Conservation (phyloP, 352 stramenopile species). For the Phytophthora capsici region DNA sequence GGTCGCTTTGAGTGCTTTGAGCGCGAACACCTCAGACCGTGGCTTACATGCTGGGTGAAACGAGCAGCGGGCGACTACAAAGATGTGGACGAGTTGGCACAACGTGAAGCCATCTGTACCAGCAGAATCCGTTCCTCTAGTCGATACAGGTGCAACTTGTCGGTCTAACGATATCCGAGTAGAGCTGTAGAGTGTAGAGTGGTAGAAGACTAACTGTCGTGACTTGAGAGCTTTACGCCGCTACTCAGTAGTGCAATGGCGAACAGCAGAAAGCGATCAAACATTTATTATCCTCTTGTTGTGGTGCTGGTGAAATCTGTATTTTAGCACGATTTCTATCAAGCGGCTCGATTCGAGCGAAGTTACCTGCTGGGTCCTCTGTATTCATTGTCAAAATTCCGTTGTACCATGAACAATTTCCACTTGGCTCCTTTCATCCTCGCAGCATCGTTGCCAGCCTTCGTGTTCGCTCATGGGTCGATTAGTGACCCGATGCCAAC, state of each 20-base stretch:
- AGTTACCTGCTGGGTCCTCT: background rate
- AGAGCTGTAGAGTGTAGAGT: too few species aligned
- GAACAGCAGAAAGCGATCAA: constrained; percentile 2
- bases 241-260: background rate
- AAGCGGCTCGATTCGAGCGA: too few species aligned
- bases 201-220: too few species aligned
- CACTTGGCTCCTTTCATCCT: background rate
- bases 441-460: constrained; percentile 2
- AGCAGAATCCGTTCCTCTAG: constrained; percentile 29
- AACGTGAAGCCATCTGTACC: constrained; percentile 27
- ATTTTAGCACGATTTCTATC: background rate
- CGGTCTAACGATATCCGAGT: too few species aligned
- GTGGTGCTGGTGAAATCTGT: background rate
- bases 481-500: constrained; percentile 27
- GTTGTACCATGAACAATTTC: constrained; percentile 2
- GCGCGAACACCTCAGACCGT: background rate
- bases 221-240: too few species aligned
- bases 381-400: constrained; percentile 8
- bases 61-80: constrained; percentile 13
- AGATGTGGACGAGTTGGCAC: constrained; percentile 4
- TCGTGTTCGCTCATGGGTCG: constrained; percentile 23
- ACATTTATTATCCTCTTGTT: constrained; percentile 3
- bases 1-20: background rate
- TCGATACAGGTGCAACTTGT: constrained; percentile 1
- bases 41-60: background rate